Base-by-base conservation (phyloP, 352 stramenopile genomes). In the Globisporangium takayamanum region DNA sequence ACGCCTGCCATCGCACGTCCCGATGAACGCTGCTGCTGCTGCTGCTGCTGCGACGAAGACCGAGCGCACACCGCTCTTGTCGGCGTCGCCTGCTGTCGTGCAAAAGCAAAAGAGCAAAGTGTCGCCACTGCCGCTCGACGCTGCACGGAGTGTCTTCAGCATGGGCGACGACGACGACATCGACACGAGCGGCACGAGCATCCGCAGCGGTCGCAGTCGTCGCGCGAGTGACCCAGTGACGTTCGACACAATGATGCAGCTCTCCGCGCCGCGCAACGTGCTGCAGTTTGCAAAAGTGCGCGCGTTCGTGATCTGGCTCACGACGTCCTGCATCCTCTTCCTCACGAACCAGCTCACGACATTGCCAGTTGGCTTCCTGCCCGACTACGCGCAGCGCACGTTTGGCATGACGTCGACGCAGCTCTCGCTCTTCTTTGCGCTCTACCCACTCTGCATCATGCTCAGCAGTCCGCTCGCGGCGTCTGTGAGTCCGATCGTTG, bases 361-460 rank as follows among this genome's bases (percentile, higher is more conserved):
- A 59, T 69, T 90, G 11, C 72, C 78, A 20, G 80, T 90, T n/a
- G 80, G 80, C 28, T 90, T 90, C 68, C 88, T 86, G 64, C 80
- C 80, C 33, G 61, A 63, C 12, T 87, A 88, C 66, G 80, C 74
- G 45, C 58, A 75, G 45, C 55, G 73, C 39, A 60, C 22, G n/a
- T 69, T 84, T 1, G 58, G 68, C 56, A 81, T 86, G 70, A 74
- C 73, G 22, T 58, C 67, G 16, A 53, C 60, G 30, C 61, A 87
- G 59, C 62, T 90, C 53, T 83, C 75, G 50, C 46, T 86, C 63
- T 86, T 90, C 67, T 90, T 90, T 63, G 76, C 80, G 25, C 62
- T 88, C 33, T 90, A 88, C 58, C 80, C 80, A 46, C 65, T 90
- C 20, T 87, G 78, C 51, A 81, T 88, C 73, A 90, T 90, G 80